A percentile compares a stretch with the other conserved stretches of the same genome.
phyloP scores from a whole-genome alignment of 2,329 filamentous ascomycete genomes.

The Nemania bipapillata region DNA sequence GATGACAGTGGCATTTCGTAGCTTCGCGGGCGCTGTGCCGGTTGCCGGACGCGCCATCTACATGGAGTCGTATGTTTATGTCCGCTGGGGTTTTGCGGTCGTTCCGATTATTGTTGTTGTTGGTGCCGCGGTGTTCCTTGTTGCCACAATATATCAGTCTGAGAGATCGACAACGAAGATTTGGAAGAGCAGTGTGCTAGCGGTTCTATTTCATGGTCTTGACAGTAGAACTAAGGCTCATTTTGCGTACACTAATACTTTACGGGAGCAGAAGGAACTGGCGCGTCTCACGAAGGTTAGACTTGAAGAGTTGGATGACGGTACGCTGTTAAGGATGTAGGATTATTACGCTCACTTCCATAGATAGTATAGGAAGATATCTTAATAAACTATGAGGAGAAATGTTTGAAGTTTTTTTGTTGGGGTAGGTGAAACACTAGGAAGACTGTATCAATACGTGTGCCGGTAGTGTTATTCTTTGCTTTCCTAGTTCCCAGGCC shows the following conservation, averaged over 20 bases:
- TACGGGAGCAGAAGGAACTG: slow-evolving; percentile 44
- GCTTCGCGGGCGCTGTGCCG: slow-evolving; percentile 44
- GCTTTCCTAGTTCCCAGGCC: too few relatives aligned
- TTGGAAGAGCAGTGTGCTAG: slow-evolving; percentile 54
- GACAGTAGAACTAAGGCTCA: slow-evolving; percentile 46
- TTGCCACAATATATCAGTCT: slow-evolving; percentile 45
- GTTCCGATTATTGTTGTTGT: slow-evolving; percentile 50
- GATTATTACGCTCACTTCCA: neutral
- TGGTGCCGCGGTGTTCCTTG: slow-evolving; percentile 49
- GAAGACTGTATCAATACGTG: too few relatives aligned
- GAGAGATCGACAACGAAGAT: slow-evolving; percentile 39
- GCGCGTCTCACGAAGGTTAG: slow-evolving; percentile 46
- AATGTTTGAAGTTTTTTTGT: too few relatives aligned
- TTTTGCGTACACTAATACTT: slow-evolving; percentile 39
- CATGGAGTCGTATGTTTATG: slow-evolving; percentile 50
- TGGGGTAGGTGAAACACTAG: too few relatives aligned
- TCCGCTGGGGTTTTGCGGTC: slow-evolving; percentile 53
- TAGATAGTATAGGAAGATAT: neutral
- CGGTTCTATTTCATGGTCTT: slow-evolving; percentile 53
- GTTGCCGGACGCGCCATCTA: slow-evolving; percentile 49
- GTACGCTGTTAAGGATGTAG: slow-evolving; percentile 15
- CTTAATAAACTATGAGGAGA: too few relatives aligned
- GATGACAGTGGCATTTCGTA: slow-evolving; percentile 52
- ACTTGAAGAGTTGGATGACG: slow-evolving; percentile 41
- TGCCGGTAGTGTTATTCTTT: too few relatives aligned